A percentile compares a stretch with the other conserved stretches of the same genome.
phyloP scores from a whole-genome alignment of 2,329 filamentous ascomycete genomes.

The Aureobasidium namibiae region DNA sequence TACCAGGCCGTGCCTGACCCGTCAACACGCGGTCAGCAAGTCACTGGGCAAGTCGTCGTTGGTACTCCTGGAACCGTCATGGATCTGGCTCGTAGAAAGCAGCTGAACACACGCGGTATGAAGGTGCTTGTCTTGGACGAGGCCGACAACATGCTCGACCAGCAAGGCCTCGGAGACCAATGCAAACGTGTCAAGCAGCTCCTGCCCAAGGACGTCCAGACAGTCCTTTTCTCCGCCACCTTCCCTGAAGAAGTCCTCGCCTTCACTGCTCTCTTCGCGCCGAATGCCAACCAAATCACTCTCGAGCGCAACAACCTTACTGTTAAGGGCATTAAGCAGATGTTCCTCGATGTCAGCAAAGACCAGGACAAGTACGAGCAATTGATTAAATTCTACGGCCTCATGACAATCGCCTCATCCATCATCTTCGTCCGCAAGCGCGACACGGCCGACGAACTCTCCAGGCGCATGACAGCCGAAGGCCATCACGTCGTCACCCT shows the following conservation, averaged over 20 bases:
- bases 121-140: slow-evolving; percentile 88
- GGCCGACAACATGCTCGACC: slow-evolving; percentile 97
- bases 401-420: slow-evolving; percentile 93
- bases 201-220: slow-evolving; percentile 68
- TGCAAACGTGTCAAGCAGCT: slow-evolving; percentile 81
- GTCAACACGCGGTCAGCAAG: slow-evolving; percentile 57
- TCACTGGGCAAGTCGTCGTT: slow-evolving; percentile 73
- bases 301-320: slow-evolving; percentile 84
- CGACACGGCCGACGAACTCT: slow-evolving; percentile 75
- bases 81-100: slow-evolving; percentile 71
- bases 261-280: slow-evolving; percentile 79
- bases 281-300: slow-evolving; percentile 77
- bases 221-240: slow-evolving; percentile 92
- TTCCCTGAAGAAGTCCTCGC: slow-evolving; percentile 77
- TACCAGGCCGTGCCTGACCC: slow-evolving; percentile 76
- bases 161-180: slow-evolving; percentile 90
- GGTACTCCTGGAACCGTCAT: slow-evolving; percentile 90
- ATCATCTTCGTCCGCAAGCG: slow-evolving; percentile 97
- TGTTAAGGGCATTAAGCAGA: slow-evolving; percentile 93
- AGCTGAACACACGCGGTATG: slow-evolving; percentile 63
- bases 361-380: slow-evolving; percentile 80
- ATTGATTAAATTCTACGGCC: slow-evolving; percentile 84
- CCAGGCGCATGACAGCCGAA: slow-evolving; percentile 75
- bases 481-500: slow-evolving; percentile 88
- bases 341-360: slow-evolving; percentile 86